Percentiles rank a stretch among this genome's conserved stretches.
These are phyloP conservation scores for Camelina neglecta DNA, from an alignment of 345 rosid species.

Conservation along the genomic window DNA sequence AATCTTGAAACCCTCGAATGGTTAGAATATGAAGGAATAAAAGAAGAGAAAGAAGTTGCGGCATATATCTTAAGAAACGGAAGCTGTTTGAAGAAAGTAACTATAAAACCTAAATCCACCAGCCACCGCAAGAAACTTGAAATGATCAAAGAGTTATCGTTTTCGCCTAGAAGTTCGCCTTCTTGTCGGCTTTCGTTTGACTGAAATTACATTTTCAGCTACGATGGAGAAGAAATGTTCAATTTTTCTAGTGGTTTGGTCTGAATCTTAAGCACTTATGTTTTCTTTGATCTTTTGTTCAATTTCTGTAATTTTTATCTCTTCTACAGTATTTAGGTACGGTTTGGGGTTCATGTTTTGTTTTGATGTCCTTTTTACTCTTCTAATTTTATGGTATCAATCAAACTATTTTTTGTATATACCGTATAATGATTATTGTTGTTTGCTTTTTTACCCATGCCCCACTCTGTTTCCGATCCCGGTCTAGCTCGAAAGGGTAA, in stretches of 20 bases:
- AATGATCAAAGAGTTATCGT: slow-evolving; percentile 9
- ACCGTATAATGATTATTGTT: not conserved
- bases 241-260: not conserved
- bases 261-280: not conserved
- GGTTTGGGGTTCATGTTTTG: not conserved
- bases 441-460: not conserved
- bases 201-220: not conserved
- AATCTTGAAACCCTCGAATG: slow-evolving; percentile 25
- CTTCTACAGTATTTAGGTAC: no score
- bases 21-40: not conserved
- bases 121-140: not conserved
- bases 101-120: not conserved
- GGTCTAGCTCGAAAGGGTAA: not conserved
- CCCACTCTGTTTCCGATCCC: not conserved
- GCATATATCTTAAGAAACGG: slow-evolving; percentile 4
- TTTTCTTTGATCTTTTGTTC: not conserved
- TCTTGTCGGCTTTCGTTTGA: slow-evolving; percentile 18
- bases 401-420: not conserved
- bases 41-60: slow-evolving; percentile 15
- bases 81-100: slow-evolving; percentile 14
- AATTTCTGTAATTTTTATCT: not conserved
- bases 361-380: not conserved
- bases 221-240: slow-evolving; percentile 4
- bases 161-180: slow-evolving; percentile 13
- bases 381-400: not conserved